phyloP scores from a whole-genome alignment of 352 stramenopile genomes.

The Globisporangium heterothallicum region DNA sequence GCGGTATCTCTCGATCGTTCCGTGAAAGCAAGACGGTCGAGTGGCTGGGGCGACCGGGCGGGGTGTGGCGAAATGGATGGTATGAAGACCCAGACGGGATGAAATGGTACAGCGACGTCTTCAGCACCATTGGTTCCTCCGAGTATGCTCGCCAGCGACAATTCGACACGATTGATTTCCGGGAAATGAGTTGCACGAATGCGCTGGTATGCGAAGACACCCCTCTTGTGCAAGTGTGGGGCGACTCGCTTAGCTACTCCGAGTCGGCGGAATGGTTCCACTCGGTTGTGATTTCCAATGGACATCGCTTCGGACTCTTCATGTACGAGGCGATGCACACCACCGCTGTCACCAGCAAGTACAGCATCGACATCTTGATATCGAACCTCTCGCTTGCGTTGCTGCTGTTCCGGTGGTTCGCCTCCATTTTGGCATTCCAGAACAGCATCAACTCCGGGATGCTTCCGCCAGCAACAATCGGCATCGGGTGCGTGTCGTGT shows the following conservation, averaged over 20 bases:
- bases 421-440: slow-evolving; percentile 9
- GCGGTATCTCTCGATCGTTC: slow-evolving; percentile 7
- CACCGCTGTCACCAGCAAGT: slow-evolving; percentile 16
- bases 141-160: slow-evolving; percentile 11
- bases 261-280: slow-evolving; percentile 1
- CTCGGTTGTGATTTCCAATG: slow-evolving; percentile 18
- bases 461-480: not conserved
- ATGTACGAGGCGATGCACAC: slow-evolving; percentile 10
- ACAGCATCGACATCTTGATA: slow-evolving; percentile 30
- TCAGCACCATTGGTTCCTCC: slow-evolving; percentile 5
- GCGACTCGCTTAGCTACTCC: not conserved
- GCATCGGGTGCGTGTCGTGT: slow-evolving; percentile 19
- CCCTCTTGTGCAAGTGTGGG: slow-evolving; percentile 10
- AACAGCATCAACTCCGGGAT: not conserved
- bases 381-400: slow-evolving; percentile 25
- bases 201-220: not conserved
- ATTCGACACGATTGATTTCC: slow-evolving; percentile 14
- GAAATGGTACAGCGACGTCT: slow-evolving; percentile 19
- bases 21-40: slow-evolving; percentile 16
- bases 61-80: slow-evolving; percentile 31
- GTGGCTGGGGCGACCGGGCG: slow-evolving; percentile 15
- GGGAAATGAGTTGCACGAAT: slow-evolving; percentile 2
- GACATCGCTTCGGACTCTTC: slow-evolving; percentile 21
- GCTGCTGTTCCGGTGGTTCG: slow-evolving; percentile 30
- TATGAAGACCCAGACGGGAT: slow-evolving; percentile 18